Conservation (phyloP, 75 land plant genomes). For the Pinus taeda region DNA sequence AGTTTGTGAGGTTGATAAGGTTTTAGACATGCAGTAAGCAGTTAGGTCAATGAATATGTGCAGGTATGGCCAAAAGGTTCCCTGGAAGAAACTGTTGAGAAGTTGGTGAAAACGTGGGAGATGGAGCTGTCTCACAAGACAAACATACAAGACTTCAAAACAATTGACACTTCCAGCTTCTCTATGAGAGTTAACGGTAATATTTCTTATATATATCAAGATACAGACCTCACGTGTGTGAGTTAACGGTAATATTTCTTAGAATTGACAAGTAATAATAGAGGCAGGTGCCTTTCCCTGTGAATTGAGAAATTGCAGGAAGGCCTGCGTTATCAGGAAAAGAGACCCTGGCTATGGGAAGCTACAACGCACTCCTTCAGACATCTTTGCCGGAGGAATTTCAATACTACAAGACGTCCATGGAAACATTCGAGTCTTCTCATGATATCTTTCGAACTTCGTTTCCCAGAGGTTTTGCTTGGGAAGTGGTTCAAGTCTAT, state of each 20-base stretch:
- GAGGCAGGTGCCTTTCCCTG: too few species aligned
- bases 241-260: too few species aligned
- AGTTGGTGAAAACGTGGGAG: constrained; percentile 74
- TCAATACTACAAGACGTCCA: constrained; percentile 51
- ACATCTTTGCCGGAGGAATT: constrained; percentile 53
- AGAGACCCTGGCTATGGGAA: constrained; percentile 70
- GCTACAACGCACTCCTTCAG: constrained; percentile 80
- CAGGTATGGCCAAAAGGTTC: constrained; percentile 76
- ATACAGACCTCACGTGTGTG: too few species aligned
- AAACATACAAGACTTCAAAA: constrained; percentile 36
- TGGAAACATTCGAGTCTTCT: constrained; percentile 75
- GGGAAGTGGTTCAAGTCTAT: constrained; percentile 79
- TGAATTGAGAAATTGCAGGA: constrained; percentile 22
- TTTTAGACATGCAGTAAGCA: background rate
- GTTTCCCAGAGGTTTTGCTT: constrained; percentile 81
- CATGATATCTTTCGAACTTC: constrained; percentile 60
- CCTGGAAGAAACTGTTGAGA: constrained; percentile 67
- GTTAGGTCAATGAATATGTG: background rate
- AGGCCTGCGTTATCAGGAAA: constrained; percentile 50
- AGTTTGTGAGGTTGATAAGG: background rate
- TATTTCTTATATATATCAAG: too few species aligned
- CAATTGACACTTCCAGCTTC: constrained; percentile 44
- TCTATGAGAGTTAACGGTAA: background rate
- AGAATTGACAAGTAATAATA: too few species aligned
- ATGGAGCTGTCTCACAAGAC: constrained; percentile 76